Evolutionary conservation across 257 asterid genomes (phyloP).

Genomic region (Salvia hispanica): DNA sequence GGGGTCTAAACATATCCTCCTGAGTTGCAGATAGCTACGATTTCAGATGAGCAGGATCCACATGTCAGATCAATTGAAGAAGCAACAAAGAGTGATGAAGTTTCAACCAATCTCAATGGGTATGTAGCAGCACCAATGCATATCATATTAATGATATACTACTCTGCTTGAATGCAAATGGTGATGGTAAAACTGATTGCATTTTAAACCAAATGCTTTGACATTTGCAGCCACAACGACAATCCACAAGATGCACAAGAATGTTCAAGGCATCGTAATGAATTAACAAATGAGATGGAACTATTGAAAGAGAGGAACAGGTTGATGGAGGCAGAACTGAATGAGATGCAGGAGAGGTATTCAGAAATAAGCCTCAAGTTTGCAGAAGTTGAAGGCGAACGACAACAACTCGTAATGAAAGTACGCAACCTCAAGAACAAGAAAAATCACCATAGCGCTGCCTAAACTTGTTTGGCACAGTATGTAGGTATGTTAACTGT

Average conservation of each 20-base stretch:
- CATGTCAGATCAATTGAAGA: slow-evolving; percentile 18
- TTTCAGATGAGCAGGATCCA: too few relatives aligned
- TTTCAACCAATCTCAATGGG: slow-evolving; percentile 21
- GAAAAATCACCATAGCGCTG: slow-evolving; percentile 38
- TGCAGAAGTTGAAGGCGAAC: slow-evolving; percentile 99
- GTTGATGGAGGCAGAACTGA: slow-evolving; percentile 73
- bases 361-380: slow-evolving; percentile 96
- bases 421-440: slow-evolving; percentile 76
- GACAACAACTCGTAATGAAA: slow-evolving; percentile 93
- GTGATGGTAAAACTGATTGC: not conserved
- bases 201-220: slow-evolving; percentile 28
- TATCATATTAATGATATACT: not conserved
- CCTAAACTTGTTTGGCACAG: slow-evolving; percentile 15
- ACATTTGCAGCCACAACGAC: slow-evolving; percentile 35
- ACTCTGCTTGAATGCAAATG: not conserved
- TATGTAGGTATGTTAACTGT: slow-evolving; percentile 33
- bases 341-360: slow-evolving; percentile 95
- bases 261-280: slow-evolving; percentile 32
- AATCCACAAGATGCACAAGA: not conserved
- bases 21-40: slow-evolving; percentile 34
- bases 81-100: slow-evolving; percentile 27
- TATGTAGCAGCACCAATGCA: slow-evolving; percentile 20
- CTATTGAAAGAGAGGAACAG: slow-evolving; percentile 60
- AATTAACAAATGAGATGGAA: slow-evolving; percentile 42
- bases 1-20: slow-evolving; percentile 9